Percentiles rank a stretch among this genome's conserved stretches.
These are phyloP conservation scores for Ophiostoma ulmi DNA, from an alignment of 2,329 filamentous ascomycete genomes.

Conservation along the genomic window DNA sequence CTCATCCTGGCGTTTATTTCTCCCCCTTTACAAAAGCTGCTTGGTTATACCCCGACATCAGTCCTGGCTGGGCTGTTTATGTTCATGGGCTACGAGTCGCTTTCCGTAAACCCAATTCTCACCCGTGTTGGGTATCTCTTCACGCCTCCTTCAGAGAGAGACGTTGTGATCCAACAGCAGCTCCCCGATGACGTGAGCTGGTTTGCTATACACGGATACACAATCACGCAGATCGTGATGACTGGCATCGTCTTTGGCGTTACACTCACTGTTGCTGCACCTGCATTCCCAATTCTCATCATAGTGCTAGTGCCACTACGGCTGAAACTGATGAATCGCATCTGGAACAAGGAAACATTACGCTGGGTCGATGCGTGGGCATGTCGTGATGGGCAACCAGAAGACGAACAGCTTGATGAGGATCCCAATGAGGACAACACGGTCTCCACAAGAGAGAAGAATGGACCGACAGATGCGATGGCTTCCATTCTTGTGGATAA, in stretches of 20 bases:
- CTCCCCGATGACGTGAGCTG: constrained; percentile 16
- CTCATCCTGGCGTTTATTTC: background rate
- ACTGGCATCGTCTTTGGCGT: constrained; percentile 16
- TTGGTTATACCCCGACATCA: constrained; percentile 17
- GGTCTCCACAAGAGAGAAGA: background rate
- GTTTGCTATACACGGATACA: constrained; percentile 18
- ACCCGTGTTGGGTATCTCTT: constrained; percentile 14
- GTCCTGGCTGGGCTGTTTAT: constrained; percentile 18
- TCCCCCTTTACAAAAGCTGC: constrained; percentile 12
- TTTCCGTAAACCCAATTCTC: constrained; percentile 20
- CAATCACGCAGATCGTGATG: constrained; percentile 15
- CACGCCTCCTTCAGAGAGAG: constrained; percentile 17
- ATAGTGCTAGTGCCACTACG: constrained; percentile 60
- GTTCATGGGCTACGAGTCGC: constrained; percentile 20
- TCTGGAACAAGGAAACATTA: constrained; percentile 56
- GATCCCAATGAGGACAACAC: background rate
- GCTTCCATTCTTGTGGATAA: background rate
- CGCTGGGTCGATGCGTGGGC: constrained; percentile 43
- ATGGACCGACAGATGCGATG: background rate
- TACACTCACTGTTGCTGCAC: constrained; percentile 21
- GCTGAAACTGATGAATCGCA: constrained; percentile 53
- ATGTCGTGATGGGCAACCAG: constrained; percentile 49
- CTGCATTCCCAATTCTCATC: constrained; percentile 55
- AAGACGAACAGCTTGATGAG: constrained; percentile 38
- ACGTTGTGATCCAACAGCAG: background rate